Conservation (phyloP, 2,329 filamentous ascomycete species). For the Pseudonectria buxi region DNA sequence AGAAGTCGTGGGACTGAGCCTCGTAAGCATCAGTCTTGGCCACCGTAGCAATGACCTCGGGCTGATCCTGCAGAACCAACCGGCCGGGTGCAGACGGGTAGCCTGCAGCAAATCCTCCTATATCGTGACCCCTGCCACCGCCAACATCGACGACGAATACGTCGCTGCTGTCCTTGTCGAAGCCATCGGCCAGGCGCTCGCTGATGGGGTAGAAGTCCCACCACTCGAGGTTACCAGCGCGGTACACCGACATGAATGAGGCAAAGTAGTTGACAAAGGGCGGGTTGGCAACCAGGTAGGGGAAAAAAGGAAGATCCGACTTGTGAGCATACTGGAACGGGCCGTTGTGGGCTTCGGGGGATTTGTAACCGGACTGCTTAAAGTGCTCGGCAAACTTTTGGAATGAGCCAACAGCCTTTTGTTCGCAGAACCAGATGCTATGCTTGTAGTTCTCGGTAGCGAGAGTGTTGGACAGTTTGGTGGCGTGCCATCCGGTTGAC, state of each 20-base stretch:
- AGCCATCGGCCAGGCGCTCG: constrained; percentile 3
- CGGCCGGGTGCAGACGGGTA: constrained; percentile 1
- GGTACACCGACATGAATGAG: constrained; percentile 11
- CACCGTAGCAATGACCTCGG: constrained; percentile 9
- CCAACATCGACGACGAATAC: constrained; percentile 13
- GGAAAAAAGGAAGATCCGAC: constrained; percentile 6
- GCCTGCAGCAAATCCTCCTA: constrained; percentile 9
- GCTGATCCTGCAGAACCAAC: constrained; percentile 15
- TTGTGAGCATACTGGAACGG: constrained; percentile 9
- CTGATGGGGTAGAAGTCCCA: constrained; percentile 7
- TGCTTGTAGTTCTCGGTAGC: constrained; percentile 7
- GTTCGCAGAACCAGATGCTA: constrained; percentile 9
- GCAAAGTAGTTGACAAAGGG: constrained; percentile 8
- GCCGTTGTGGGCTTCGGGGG: constrained; percentile 1
- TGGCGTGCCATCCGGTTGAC: constrained; percentile 7
- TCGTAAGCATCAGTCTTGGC: constrained; percentile 2
- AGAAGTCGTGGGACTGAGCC: constrained; percentile 11
- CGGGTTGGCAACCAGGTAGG: constrained; percentile 5
- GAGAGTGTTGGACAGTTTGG: constrained; percentile 7
- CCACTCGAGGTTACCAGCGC: constrained; percentile 7
- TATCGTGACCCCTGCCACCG: constrained; percentile 12
- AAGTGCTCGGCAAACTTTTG: constrained; percentile 7
- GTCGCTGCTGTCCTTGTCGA: constrained; percentile 2
- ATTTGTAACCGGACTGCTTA: constrained; percentile 6
- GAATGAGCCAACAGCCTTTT: constrained; percentile 4